phyloP scores from a whole-genome alignment of 768 basidiomycete species.

The Xerocomus brunneocitrinus region DNA sequence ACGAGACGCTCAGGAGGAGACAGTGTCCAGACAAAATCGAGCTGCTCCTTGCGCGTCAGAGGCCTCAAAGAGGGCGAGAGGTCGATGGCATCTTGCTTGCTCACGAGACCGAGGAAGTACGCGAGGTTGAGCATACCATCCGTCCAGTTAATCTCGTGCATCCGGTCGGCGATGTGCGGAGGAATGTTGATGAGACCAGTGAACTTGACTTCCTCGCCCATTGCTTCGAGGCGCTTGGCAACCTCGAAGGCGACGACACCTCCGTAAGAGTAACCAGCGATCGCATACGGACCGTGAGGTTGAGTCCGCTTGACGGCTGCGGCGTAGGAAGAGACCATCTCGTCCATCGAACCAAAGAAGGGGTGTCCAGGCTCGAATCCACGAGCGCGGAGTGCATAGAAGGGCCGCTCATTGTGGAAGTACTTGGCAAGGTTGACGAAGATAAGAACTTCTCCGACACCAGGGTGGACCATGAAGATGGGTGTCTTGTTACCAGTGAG shows the following conservation, averaged over 20 bases:
- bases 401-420: slow-evolving; percentile 38
- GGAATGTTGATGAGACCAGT: slow-evolving; percentile 41
- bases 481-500: slow-evolving; percentile 38
- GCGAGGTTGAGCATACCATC: slow-evolving; percentile 39
- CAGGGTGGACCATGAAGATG: slow-evolving; percentile 42
- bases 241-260: slow-evolving; percentile 43
- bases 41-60: slow-evolving; percentile 24
- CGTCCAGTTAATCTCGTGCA: slow-evolving; percentile 41
- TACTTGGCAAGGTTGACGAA: slow-evolving; percentile 43
- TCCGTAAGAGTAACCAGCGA: slow-evolving; percentile 44
- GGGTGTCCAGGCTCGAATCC: slow-evolving; percentile 39
- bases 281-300: slow-evolving; percentile 37
- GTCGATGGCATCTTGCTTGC: slow-evolving; percentile 25
- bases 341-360: slow-evolving; percentile 34
- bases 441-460: slow-evolving; percentile 39
- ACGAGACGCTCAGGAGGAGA: slow-evolving; percentile 28
- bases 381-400: slow-evolving; percentile 44
- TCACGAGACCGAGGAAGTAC: slow-evolving; percentile 37
- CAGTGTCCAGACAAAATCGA: slow-evolving; percentile 26
- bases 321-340: slow-evolving; percentile 38
- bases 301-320: slow-evolving; percentile 32
- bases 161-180: slow-evolving; percentile 38
- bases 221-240: slow-evolving; percentile 35
- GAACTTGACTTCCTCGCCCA: slow-evolving; percentile 36
- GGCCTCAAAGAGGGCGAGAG: slow-evolving; percentile 22